Evolutionary conservation across 768 basidiomycete genomes (phyloP).

Genomic region (Panus rudis): DNA sequence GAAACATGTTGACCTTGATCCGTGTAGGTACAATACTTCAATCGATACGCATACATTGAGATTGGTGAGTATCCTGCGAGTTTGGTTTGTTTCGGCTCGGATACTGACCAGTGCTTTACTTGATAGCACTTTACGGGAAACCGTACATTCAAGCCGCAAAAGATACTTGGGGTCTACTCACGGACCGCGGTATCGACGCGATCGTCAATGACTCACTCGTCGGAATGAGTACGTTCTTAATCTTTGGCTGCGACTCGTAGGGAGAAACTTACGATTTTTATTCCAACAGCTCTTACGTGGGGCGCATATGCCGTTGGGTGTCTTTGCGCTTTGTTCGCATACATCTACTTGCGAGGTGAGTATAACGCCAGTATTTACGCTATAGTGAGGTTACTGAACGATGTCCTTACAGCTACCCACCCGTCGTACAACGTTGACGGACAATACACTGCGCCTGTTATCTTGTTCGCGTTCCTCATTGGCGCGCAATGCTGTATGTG

Average conservation of each 20-base stretch:
- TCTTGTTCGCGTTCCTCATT: conserved; percentile 78
- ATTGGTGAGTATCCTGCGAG: conserved; percentile 41
- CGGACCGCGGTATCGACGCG: conserved; percentile 75
- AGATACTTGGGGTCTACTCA: conserved; percentile 75
- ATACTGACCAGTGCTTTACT: too few species aligned
- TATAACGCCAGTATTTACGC: conserved; percentile 7
- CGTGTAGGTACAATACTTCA: conserved; percentile 73
- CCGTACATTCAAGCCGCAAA: conserved; percentile 74
- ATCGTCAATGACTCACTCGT: conserved; percentile 80
- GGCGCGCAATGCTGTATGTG: conserved; percentile 59
- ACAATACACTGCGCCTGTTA: conserved; percentile 69
- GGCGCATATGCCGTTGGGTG: conserved; percentile 77
- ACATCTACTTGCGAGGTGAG: conserved; percentile 68
- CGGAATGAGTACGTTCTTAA: conserved; percentile 58
- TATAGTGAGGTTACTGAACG: neutral
- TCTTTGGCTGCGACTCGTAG: conserved; percentile 1
- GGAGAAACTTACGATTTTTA: conserved; percentile 1
- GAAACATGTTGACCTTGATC: neutral
- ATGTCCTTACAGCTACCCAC: conserved; percentile 46
- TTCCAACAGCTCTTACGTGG: conserved; percentile 56
- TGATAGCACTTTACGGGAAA: conserved; percentile 74
- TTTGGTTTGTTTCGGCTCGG: neutral
- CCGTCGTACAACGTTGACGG: conserved; percentile 70
- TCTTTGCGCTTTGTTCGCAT: conserved; percentile 66
- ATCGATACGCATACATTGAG: conserved; percentile 80